These are phyloP conservation scores for Neurospora sp. DNA, from an alignment of 495 filamentous ascomycete genomes.

Conservation along the genomic window DNA sequence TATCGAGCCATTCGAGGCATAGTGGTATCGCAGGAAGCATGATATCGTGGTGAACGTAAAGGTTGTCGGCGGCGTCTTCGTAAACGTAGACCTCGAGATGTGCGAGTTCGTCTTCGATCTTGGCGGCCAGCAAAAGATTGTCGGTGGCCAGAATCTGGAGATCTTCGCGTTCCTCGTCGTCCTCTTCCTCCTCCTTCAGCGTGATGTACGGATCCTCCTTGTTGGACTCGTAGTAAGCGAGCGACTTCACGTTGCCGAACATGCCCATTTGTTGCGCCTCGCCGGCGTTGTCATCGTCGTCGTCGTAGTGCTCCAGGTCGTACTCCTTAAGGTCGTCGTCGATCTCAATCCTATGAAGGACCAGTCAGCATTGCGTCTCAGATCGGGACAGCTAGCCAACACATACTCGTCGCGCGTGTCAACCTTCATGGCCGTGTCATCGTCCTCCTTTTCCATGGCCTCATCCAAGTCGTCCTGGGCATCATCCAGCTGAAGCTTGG, in stretches of 20 bases:
- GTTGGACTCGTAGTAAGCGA: slow-evolving; percentile 88
- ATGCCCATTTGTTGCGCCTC: slow-evolving; percentile 66
- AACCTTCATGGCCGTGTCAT: slow-evolving; percentile 9
- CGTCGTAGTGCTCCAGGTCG: slow-evolving; percentile 89
- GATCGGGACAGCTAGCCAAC: not conserved
- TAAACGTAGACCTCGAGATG: slow-evolving; percentile 97
- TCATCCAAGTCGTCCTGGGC: slow-evolving; percentile 76
- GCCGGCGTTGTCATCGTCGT: slow-evolving; percentile 54
- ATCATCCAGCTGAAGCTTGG: slow-evolving; percentile 85
- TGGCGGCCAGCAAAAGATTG: slow-evolving; percentile 82
- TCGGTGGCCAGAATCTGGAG: slow-evolving; percentile 86
- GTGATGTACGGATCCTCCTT: slow-evolving; percentile 95
- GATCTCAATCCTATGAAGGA: slow-evolving; percentile 26
- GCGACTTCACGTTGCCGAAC: slow-evolving; percentile 87
- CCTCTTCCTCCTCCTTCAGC: slow-evolving; percentile 53
- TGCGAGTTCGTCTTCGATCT: slow-evolving; percentile 92
- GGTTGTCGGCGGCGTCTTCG: slow-evolving; percentile 85
- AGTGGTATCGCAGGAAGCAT: slow-evolving; percentile 97
- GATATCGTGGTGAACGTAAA: slow-evolving; percentile 98
- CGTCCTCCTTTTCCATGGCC: slow-evolving; percentile 34
- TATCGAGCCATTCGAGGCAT: slow-evolving; percentile 88
- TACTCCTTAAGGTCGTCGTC: slow-evolving; percentile 89
- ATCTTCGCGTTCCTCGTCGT: slow-evolving; percentile 85
- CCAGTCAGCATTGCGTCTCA: slow-evolving; percentile 9
- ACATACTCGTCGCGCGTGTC: slow-evolving; percentile 9